Evolutionary conservation across 2,329 filamentous ascomycete species (phyloP).

Genomic region (Endothia cerciana): DNA sequence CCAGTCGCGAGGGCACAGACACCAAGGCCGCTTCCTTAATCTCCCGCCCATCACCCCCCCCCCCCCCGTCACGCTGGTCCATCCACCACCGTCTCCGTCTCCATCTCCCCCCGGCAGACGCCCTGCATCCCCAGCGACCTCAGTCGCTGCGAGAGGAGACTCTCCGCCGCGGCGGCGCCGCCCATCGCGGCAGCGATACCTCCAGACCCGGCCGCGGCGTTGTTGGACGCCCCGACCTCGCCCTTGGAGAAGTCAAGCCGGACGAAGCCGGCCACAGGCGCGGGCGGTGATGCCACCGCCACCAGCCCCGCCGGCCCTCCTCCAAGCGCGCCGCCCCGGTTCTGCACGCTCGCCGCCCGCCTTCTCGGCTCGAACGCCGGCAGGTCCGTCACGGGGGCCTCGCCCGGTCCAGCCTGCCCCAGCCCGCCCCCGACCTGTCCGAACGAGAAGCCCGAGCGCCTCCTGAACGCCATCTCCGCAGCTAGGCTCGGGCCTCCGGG

Average conservation of each 20-base stretch:
- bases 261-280: conserved; percentile 26
- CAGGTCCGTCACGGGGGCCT: conserved; percentile 17
- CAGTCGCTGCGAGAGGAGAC: conserved; percentile 71
- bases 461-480: too few relatives aligned
- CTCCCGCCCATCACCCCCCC: too few relatives aligned
- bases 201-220: conserved; percentile 16
- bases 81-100: not conserved
- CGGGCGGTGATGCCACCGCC: conserved; percentile 3
- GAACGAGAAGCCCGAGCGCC: too few relatives aligned
- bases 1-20: too few relatives aligned
- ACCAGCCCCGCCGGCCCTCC: not conserved
- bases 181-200: conserved; percentile 41
- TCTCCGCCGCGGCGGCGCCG: conserved; percentile 57
- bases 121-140: conserved; percentile 60
- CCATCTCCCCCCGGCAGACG: conserved; percentile 2
- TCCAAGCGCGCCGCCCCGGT: not conserved
- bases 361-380: conserved; percentile 13
- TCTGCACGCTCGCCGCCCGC: conserved; percentile 19
- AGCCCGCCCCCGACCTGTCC: conserved; percentile 27
- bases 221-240: conserved; percentile 33
- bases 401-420: too few relatives aligned
- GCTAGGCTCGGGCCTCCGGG: too few relatives aligned
- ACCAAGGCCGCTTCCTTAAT: too few relatives aligned
- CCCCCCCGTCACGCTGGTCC: not conserved
- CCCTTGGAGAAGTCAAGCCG: conserved; percentile 36